Evolutionary conservation across 345 rosid genomes (phyloP).

Genomic region (Melastoma malabathricum): DNA sequence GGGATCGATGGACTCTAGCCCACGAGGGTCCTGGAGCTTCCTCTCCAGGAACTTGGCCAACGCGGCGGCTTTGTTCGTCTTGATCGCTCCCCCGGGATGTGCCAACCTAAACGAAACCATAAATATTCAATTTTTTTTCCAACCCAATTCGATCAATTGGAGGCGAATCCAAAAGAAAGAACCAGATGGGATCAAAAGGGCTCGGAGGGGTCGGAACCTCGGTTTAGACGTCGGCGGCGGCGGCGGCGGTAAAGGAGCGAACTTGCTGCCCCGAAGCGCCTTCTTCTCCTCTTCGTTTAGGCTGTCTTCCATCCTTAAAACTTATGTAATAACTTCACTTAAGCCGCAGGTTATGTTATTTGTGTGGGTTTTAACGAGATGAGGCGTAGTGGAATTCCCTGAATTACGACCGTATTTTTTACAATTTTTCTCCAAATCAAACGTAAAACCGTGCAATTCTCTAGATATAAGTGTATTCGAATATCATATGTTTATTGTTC

Average conservation of each 20-base stretch:
- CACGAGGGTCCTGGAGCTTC: slow-evolving; percentile 75
- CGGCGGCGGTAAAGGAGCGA: slow-evolving; percentile 74
- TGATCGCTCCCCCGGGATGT: slow-evolving; percentile 93
- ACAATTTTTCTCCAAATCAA: too few species aligned
- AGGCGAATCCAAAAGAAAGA: background rate
- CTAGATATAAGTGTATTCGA: background rate
- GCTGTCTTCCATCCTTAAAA: too few species aligned
- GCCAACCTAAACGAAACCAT: slow-evolving; percentile 37
- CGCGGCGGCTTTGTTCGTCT: slow-evolving; percentile 88
- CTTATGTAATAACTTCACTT: too few species aligned
- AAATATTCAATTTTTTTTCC: too few species aligned
- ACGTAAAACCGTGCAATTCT: too few species aligned
- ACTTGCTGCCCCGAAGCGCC: slow-evolving; percentile 95
- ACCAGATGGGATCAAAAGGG: background rate
- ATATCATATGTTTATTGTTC: too few species aligned
- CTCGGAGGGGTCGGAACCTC: slow-evolving; percentile 17
- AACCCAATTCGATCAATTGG: background rate
- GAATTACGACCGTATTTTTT: too few species aligned
- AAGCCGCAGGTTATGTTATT: too few species aligned
- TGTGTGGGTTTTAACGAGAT: too few species aligned
- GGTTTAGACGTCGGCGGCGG: slow-evolving; percentile 24
- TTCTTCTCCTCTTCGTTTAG: slow-evolving; percentile 77
- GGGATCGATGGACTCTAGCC: slow-evolving; percentile 63
- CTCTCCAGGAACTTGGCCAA: slow-evolving; percentile 81
- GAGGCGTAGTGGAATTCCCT: too few species aligned